phyloP scores from a whole-genome alignment of 2,329 filamentous ascomycete genomes.

The Epichloe elymi region DNA sequence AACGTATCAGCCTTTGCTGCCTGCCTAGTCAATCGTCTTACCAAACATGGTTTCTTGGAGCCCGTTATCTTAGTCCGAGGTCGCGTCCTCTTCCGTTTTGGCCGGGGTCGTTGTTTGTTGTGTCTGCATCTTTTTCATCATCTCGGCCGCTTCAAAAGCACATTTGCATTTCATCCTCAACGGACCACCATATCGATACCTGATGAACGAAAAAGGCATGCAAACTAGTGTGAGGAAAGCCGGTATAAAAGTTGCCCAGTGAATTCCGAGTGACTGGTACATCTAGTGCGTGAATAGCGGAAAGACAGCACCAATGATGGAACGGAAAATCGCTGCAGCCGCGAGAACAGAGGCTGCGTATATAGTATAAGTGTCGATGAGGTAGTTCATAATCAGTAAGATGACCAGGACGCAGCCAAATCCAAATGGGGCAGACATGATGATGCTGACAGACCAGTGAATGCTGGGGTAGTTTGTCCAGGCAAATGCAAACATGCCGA shows the following conservation, averaged over 20 bases:
- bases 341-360: constrained; percentile 60
- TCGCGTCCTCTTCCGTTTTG: too few species aligned
- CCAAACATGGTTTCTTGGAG: too few species aligned
- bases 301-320: constrained; percentile 53
- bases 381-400: constrained; percentile 44
- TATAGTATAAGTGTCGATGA: constrained; percentile 53
- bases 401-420: constrained; percentile 45
- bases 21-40: too few species aligned
- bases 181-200: constrained; percentile 18
- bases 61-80: too few species aligned
- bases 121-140: too few species aligned
- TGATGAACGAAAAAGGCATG: constrained; percentile 37
- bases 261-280: constrained; percentile 44
- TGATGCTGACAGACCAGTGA: constrained; percentile 33
- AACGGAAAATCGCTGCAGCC: constrained; percentile 54
- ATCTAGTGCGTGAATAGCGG: constrained; percentile 49
- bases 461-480: constrained; percentile 41
- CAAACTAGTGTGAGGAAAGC: constrained; percentile 56
- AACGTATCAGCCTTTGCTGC: too few species aligned
- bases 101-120: too few species aligned
- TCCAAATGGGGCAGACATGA: constrained; percentile 30
- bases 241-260: constrained; percentile 58
- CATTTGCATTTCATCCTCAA: not conserved
- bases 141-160: not conserved
- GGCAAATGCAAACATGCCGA: constrained; percentile 46